A percentile compares a stretch with the other conserved stretches of the same genome.
phyloP scores from a whole-genome alignment of 1,284 basidiomycete species.

The Neonothopanus nambi region DNA sequence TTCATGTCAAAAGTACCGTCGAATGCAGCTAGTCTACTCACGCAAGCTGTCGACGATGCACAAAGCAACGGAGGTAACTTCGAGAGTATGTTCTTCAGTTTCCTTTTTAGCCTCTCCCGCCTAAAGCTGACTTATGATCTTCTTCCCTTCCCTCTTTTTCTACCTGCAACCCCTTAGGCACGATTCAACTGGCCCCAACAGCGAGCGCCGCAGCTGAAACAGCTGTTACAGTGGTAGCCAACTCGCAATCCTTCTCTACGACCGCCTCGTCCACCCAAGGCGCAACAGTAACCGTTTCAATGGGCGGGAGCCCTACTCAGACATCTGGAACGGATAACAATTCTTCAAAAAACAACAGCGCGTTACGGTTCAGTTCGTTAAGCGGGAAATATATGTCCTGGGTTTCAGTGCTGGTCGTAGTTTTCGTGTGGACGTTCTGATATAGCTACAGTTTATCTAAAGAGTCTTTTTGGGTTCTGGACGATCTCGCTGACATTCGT shows the following conservation, averaged over 20 bases:
- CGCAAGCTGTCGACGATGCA: conserved; percentile 8
- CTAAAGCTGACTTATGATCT: too few species aligned
- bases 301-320: too few species aligned
- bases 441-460: too few species aligned
- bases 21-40: conserved; percentile 3
- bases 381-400: too few species aligned
- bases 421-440: too few species aligned
- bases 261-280: not conserved
- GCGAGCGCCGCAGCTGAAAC: conserved; percentile 11
- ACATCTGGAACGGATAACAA: too few species aligned
- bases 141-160: not conserved
- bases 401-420: too few species aligned
- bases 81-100: conserved; percentile 1
- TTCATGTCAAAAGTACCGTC: conserved; percentile 10
- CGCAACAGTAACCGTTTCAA: too few species aligned
- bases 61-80: conserved; percentile 7
- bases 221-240: not conserved
- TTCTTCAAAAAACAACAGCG: too few species aligned
- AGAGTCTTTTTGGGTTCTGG: too few species aligned
- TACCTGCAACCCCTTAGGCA: not conserved
- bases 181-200: conserved; percentile 5
- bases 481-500: too few species aligned
- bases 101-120: not conserved
- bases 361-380: too few species aligned
- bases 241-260: not conserved